phyloP scores from a whole-genome alignment of 179 eudicot genomes.

The Dionaea muscipula region DNA sequence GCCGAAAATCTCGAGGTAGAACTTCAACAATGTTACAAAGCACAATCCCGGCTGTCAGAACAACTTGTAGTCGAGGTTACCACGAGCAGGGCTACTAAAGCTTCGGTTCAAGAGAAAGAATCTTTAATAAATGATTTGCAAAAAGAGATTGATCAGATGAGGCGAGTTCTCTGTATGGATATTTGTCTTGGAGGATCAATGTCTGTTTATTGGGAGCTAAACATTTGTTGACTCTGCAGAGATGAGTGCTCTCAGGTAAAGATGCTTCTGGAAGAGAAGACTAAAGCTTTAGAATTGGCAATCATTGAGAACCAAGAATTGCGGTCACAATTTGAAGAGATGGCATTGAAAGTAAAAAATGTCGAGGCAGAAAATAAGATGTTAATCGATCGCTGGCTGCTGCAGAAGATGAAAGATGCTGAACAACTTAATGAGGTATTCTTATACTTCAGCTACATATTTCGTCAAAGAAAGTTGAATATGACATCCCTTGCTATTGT shows the following conservation, averaged over 20 bases:
- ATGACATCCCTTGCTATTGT: no score
- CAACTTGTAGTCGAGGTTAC: slow-evolving; percentile 97
- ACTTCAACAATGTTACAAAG: slow-evolving; percentile 97
- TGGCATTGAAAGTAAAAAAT: slow-evolving; percentile 36
- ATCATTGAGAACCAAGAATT: slow-evolving; percentile 60
- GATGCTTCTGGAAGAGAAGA: slow-evolving; percentile 54
- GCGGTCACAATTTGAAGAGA: slow-evolving; percentile 55
- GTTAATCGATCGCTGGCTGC: slow-evolving; percentile 86
- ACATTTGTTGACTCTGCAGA: slow-evolving; percentile 26
- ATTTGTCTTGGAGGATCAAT: neutral
- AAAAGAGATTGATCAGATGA: slow-evolving; percentile 47
- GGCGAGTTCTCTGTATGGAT: slow-evolving; percentile 27
- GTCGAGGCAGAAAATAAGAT: slow-evolving; percentile 81
- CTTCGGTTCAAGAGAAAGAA: slow-evolving; percentile 65
- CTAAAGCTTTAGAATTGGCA: slow-evolving; percentile 53
- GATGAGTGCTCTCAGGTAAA: slow-evolving; percentile 52
- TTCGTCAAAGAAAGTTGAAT: no score
- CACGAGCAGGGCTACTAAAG: slow-evolving; percentile 67
- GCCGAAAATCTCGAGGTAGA: slow-evolving; percentile 82
- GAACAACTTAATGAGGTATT: slow-evolving; percentile 86
- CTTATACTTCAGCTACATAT: no score
- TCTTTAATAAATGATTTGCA: slow-evolving; percentile 38
- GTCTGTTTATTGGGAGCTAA: slow-evolving; percentile 1
- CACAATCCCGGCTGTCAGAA: slow-evolving; percentile 78
- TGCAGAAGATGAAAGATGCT: slow-evolving; percentile 96